These are phyloP conservation scores for Xerocomellus chrysenteron DNA, from an alignment of 768 basidiomycete genomes.

Conservation along the genomic window DNA sequence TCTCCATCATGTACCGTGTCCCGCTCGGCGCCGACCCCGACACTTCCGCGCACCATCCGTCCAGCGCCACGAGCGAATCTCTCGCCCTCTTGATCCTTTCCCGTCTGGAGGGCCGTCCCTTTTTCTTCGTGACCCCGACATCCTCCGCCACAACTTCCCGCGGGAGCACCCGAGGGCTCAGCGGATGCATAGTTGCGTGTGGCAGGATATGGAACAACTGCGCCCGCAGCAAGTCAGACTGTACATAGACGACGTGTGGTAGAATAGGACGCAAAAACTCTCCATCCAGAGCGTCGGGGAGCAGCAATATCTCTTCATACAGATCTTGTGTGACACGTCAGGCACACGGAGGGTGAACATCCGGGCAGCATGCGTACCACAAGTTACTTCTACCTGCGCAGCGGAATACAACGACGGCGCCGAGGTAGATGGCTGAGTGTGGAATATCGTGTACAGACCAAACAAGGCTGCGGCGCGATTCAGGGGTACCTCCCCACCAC, in stretches of 20 bases:
- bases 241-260: constrained; percentile 49
- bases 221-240: constrained; percentile 47
- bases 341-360: background rate
- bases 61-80: constrained; percentile 47
- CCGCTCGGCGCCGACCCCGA: constrained; percentile 25
- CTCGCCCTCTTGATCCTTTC: constrained; percentile 58
- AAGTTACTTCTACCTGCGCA: constrained; percentile 59
- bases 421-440: constrained; percentile 60
- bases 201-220: constrained; percentile 64
- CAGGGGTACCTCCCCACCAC: constrained; percentile 49
- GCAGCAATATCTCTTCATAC: constrained; percentile 44
- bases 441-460: constrained; percentile 66
- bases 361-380: constrained; percentile 40
- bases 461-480: constrained; percentile 63
- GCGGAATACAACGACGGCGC: constrained; percentile 49
- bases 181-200: constrained; percentile 43
- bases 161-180: constrained; percentile 66
- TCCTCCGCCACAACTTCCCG: constrained; percentile 59
- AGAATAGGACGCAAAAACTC: constrained; percentile 45
- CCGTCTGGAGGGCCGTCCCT: constrained; percentile 62
- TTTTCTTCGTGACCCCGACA: constrained; percentile 39
- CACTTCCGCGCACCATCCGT: constrained; percentile 43
- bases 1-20: constrained; percentile 46
- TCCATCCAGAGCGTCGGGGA: constrained; percentile 48
- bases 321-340: constrained; percentile 46